phyloP scores from a whole-genome alignment of 2,329 filamentous ascomycete genomes.

The Graphium sp. region DNA sequence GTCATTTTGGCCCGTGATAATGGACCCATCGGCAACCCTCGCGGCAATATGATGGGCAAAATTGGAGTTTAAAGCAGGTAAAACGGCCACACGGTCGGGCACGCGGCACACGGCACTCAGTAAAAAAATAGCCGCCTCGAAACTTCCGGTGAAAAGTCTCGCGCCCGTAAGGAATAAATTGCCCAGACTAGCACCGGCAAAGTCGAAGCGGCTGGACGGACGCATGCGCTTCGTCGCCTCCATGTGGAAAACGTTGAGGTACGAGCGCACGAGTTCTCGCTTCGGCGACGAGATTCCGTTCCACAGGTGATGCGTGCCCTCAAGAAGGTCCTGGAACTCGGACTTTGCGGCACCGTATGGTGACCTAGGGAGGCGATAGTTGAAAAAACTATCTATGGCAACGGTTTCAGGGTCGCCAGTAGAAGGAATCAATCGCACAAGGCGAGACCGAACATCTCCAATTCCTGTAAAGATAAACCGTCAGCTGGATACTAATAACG shows the following conservation, averaged over 20 bases:
- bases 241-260: slow-evolving; percentile 60
- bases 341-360: slow-evolving; percentile 40
- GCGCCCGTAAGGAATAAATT: slow-evolving; percentile 75
- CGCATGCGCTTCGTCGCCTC: slow-evolving; percentile 64
- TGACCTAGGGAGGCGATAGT: slow-evolving; percentile 57
- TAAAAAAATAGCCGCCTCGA: slow-evolving; percentile 85
- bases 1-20: slow-evolving; percentile 82
- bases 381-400: slow-evolving; percentile 73
- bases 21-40: slow-evolving; percentile 54
- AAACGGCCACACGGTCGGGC: slow-evolving; percentile 56
- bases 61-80: slow-evolving; percentile 87
- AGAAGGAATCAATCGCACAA: slow-evolving; percentile 75
- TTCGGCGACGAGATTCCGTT: slow-evolving; percentile 50
- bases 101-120: slow-evolving; percentile 78
- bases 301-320: slow-evolving; percentile 69
- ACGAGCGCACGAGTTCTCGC: slow-evolving; percentile 59
- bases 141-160: slow-evolving; percentile 77
- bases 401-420: slow-evolving; percentile 44
- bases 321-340: slow-evolving; percentile 83
- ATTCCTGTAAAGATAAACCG: slow-evolving; percentile 38
- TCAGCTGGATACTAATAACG: background rate
- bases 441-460: slow-evolving; percentile 33
- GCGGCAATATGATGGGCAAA: slow-evolving; percentile 92
- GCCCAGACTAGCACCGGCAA: slow-evolving; percentile 57
- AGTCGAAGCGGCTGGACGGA: slow-evolving; percentile 60